Base-by-base conservation (phyloP, 2,329 filamentous ascomycete genomes). In the Pestalotiopsis sp. region DNA sequence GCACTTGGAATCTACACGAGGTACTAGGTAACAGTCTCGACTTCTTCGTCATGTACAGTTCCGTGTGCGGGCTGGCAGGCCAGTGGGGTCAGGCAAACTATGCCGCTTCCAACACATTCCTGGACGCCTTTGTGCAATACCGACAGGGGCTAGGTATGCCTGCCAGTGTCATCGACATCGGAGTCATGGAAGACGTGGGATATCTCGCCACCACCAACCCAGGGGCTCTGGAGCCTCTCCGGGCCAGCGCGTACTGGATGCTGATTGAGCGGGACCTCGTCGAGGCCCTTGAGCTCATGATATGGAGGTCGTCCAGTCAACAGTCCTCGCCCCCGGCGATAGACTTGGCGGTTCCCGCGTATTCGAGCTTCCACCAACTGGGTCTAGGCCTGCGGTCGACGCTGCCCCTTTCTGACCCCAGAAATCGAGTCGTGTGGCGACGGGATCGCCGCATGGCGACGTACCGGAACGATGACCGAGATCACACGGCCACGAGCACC, bases 101-200 rank as follows among this genome's bases (percentile, higher is more conserved):
- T 63, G 69, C 73, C 6, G 76, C 77, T 4, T 77, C 73, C 14
- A 81, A 81, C 68, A 72, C 74, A n/a, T 81, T 76, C 70, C 67
- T 78, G 60, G 75, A 79, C 27, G 71, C 72, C 17, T 73, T 81
- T 14, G 75, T 72, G 23, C 72, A 74, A 17, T 78, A 77, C 64
- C 74, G 79, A 4, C 68, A 73, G 5, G 63, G 59, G 2, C 68
- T 66, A 12, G 77, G 77, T 1, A 69, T 79, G 2, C 71, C 78
- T 1, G 80, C 77, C 14, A 73, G 74, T 1, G 67, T 69, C 13
- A 73, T 82, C 5, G 73, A 82, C 66, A 73, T 82, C n/a, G 79
- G 80, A 1, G 68, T 70, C 1, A 69, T 82, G 23, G 56, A 60
- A 25, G 68, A 67, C 27, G 59, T 66, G 2, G 70, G 70, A 14